A percentile compares a stretch with the other conserved stretches of the same genome.
Conservation (phyloP, 331 rosid genomes). For the Saraca asoca region DNA sequence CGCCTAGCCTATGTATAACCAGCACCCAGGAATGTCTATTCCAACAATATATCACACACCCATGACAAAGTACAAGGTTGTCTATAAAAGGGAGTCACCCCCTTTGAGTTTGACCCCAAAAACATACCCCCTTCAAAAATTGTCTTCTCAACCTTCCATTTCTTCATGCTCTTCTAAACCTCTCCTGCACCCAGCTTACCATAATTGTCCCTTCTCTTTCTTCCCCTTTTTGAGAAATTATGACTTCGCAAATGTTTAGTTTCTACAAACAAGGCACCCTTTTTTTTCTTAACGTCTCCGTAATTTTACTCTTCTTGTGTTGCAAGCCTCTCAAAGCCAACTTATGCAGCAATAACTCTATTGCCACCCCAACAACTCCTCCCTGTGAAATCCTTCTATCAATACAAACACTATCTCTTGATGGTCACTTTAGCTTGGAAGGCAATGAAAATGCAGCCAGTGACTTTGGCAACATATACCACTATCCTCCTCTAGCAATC, state of each 20-base stretch:
- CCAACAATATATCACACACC: background rate
- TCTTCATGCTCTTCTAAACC: conserved; percentile 43
- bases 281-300: conserved; percentile 42
- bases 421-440: conserved; percentile 68
- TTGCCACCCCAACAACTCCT: conserved; percentile 37
- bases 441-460: conserved; percentile 63
- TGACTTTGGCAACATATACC: conserved; percentile 80
- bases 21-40: conserved; percentile 2
- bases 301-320: conserved; percentile 49
- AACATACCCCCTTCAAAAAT: conserved; percentile 47
- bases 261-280: conserved; percentile 44
- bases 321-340: conserved; percentile 55
- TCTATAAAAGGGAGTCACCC: conserved; percentile 39
- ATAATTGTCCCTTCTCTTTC: conserved; percentile 27
- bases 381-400: conserved; percentile 42
- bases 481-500: conserved; percentile 77
- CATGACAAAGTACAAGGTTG: conserved; percentile 27
- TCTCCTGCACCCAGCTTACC: conserved; percentile 40
- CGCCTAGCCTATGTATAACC: no score
- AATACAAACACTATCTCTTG: conserved; percentile 61
- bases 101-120: conserved; percentile 38
- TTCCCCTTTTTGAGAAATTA: conserved; percentile 34
- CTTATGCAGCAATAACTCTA: conserved; percentile 47
- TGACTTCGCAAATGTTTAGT: conserved; percentile 50
- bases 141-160: conserved; percentile 42